Conservation (phyloP, 768 basidiomycete species). For the Panellus pusillus region DNA sequence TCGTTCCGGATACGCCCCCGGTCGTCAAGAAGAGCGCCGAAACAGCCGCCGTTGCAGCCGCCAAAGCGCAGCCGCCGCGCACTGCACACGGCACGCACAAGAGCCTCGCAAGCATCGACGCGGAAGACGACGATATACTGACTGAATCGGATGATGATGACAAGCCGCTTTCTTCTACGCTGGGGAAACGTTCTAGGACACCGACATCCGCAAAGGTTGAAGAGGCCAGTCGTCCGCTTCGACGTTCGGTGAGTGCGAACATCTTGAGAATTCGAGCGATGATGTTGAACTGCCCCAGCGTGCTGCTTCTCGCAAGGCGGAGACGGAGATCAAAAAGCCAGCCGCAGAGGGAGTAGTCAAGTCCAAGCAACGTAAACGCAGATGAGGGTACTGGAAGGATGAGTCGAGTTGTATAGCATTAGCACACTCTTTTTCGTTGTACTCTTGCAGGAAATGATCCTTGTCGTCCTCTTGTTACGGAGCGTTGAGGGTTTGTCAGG, state of each 20-base stretch:
- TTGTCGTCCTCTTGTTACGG: no score
- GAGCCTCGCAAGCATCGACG: constrained; percentile 12
- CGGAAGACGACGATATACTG: constrained; percentile 14
- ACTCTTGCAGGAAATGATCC: background rate
- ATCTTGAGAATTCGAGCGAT: no score
- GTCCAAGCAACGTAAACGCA: constrained; percentile 15
- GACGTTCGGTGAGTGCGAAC: constrained; percentile 13
- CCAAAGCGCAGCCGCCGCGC: background rate
- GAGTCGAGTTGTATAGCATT: background rate
- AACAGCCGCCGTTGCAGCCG: background rate
- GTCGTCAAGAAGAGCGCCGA: constrained; percentile 13
- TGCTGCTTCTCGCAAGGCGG: constrained; percentile 6
- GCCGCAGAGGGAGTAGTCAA: constrained; percentile 2
- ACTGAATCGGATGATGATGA: constrained; percentile 16
- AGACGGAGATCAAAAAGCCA: constrained; percentile 7
- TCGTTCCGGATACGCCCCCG: constrained; percentile 12
- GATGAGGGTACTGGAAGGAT: background rate
- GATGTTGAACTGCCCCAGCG: background rate
- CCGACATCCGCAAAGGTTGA: constrained; percentile 2
- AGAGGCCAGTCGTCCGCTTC: constrained; percentile 6
- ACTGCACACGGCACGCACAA: background rate
- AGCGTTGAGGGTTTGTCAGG: no score
- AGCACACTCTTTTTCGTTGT: background rate
- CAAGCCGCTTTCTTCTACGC: background rate
- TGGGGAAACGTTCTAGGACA: constrained; percentile 17